Evolutionary conservation across 768 basidiomycete genomes (phyloP).

Genomic region (Tephrocybe sp.): DNA sequence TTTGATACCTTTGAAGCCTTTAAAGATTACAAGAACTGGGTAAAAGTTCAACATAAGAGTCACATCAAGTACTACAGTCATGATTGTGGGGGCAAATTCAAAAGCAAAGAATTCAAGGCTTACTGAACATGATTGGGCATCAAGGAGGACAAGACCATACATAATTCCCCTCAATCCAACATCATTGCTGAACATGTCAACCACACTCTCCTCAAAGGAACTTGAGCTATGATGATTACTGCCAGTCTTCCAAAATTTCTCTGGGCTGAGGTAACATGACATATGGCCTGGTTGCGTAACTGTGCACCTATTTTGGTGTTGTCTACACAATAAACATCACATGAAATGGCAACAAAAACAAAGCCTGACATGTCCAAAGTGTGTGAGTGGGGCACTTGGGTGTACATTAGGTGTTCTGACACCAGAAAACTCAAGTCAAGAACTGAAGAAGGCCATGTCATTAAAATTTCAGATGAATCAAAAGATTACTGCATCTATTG

Average conservation of each 20-base stretch:
- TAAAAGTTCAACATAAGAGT: constrained; percentile 18
- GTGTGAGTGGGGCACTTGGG: constrained; percentile 2
- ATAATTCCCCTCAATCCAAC: constrained; percentile 27
- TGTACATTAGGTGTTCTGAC: constrained; percentile 14
- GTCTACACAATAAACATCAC: constrained; percentile 18
- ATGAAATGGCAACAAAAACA: constrained; percentile 1
- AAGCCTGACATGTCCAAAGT: constrained; percentile 5
- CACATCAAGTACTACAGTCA: constrained; percentile 16
- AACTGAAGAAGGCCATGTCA: background rate
- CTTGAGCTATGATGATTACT: constrained; percentile 4
- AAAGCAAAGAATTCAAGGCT: constrained; percentile 16
- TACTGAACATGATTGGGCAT: constrained; percentile 27
- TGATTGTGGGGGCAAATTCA: constrained; percentile 27
- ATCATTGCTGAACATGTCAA: constrained; percentile 5
- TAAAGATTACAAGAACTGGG: constrained; percentile 22
- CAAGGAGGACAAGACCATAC: constrained; percentile 27
- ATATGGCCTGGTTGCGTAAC: no score
- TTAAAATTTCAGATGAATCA: constrained; percentile 21
- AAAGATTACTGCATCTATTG: constrained; percentile 30
- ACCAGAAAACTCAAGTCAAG: constrained; percentile 10
- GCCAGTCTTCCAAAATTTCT: constrained; percentile 2
- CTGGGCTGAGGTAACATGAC: constrained; percentile 10
- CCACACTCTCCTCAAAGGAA: background rate
- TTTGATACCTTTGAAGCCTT: constrained; percentile 17
- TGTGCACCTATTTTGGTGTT: background rate